Conservation (phyloP, 1,284 basidiomycete genomes). For the Kalmanozyma brasiliensis region DNA sequence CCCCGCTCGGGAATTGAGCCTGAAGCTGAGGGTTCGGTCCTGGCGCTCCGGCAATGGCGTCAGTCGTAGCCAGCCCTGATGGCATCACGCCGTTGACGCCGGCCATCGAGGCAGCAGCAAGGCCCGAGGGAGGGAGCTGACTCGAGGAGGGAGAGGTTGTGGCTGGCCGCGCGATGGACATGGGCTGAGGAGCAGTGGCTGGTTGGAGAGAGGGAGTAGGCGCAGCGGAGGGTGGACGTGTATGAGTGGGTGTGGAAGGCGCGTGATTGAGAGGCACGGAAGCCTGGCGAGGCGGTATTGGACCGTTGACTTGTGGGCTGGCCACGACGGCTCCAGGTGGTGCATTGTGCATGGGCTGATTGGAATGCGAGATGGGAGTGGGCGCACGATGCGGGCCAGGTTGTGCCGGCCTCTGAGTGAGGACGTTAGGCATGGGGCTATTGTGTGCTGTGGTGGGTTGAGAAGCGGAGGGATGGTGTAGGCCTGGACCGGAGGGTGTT, state of each 20-base stretch:
- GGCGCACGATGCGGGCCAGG: constrained; percentile 30
- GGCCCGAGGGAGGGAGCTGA: constrained; percentile 3
- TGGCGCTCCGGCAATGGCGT: constrained; percentile 17
- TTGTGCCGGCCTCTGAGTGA: constrained; percentile 26
- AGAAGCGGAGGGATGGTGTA: constrained; percentile 19
- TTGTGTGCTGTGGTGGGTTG: constrained; percentile 35
- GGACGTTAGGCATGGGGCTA: constrained; percentile 24
- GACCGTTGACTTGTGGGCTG: constrained; percentile 33
- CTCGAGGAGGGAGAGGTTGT: constrained; percentile 23
- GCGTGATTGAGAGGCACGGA: constrained; percentile 37
- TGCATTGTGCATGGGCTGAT: constrained; percentile 25
- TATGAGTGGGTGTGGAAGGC: constrained; percentile 35
- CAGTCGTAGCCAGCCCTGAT: constrained; percentile 10
- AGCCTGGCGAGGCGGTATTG: constrained; percentile 31
- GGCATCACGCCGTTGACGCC: constrained; percentile 6
- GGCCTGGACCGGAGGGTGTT: constrained; percentile 3
- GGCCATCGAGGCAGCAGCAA: neutral
- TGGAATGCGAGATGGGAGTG: constrained; percentile 25
- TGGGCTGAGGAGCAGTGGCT: constrained; percentile 11
- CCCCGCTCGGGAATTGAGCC: constrained; percentile 30
- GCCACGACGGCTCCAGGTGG: constrained; percentile 9
- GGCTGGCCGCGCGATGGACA: constrained; percentile 11
- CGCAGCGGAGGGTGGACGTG: constrained; percentile 36
- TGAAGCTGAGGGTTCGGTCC: constrained; percentile 46
- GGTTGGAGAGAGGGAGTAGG: constrained; percentile 38